These are phyloP conservation scores for Cryptococcus sp. DNA, from an alignment of 1,284 basidiomycete species.

Conservation along the genomic window DNA sequence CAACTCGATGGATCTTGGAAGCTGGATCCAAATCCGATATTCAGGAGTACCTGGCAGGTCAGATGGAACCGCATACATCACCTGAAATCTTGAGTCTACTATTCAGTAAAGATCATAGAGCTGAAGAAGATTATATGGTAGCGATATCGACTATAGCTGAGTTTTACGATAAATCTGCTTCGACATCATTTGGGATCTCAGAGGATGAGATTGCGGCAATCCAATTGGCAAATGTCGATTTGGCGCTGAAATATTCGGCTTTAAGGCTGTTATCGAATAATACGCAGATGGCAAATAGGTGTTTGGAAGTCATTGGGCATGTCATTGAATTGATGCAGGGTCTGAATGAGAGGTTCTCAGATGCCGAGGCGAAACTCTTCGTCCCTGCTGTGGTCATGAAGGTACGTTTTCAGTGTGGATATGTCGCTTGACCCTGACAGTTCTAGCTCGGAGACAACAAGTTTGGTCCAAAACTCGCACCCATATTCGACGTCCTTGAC, in stretches of 20 bases:
- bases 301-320: conserved; percentile 80
- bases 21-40: conserved; percentile 66
- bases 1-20: conserved; percentile 75
- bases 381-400: conserved; percentile 88
- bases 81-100: conserved; percentile 71
- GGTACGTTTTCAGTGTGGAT: conserved; percentile 52
- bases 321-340: conserved; percentile 68
- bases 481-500: conserved; percentile 51
- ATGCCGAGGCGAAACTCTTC: conserved; percentile 82
- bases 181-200: conserved; percentile 57
- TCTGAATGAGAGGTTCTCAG: conserved; percentile 74
- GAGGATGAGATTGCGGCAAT: conserved; percentile 60
- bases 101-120: conserved; percentile 94
- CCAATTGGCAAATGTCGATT: conserved; percentile 85
- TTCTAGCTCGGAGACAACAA: conserved; percentile 53
- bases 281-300: conserved; percentile 82
- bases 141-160: conserved; percentile 71
- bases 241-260: conserved; percentile 90
- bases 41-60: conserved; percentile 76
- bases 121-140: conserved; percentile 84
- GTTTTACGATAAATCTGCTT: conserved; percentile 63
- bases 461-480: conserved; percentile 48
- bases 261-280: conserved; percentile 89
- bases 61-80: conserved; percentile 82
- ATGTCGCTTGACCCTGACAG: background rate